Evolutionary conservation across 108 stramenopile species (phyloP).

Genomic region (Cylindrotheca fusiformis): DNA sequence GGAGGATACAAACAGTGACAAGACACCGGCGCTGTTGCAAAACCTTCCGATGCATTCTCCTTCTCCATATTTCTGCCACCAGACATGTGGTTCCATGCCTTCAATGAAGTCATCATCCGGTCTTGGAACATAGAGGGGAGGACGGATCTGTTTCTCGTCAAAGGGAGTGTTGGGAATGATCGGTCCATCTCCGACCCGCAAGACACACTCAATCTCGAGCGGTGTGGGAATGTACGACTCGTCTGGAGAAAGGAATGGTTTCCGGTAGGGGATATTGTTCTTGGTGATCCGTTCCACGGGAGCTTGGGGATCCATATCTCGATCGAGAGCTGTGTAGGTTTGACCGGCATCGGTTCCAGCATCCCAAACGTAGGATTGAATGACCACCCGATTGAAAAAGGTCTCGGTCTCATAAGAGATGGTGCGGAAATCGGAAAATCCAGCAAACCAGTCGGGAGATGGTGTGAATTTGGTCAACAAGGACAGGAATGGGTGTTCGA

Average conservation of each 20-base stretch:
- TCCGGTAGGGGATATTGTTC: slow-evolving; percentile 19
- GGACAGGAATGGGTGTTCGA: slow-evolving; percentile 31
- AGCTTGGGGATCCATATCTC: slow-evolving; percentile 44
- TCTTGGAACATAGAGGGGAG: slow-evolving; percentile 11
- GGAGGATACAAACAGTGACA: not conserved
- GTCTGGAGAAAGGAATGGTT: slow-evolving; percentile 33
- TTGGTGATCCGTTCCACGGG: slow-evolving; percentile 25
- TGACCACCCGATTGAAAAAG: slow-evolving; percentile 34
- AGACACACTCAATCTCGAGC: slow-evolving; percentile 41
- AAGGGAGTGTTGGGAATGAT: slow-evolving; percentile 22
- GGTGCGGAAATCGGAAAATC: slow-evolving; percentile 36
- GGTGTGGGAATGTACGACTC: slow-evolving; percentile 27
- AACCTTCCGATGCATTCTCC: not conserved
- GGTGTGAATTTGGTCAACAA: slow-evolving; percentile 40
- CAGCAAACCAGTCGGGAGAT: slow-evolving; percentile 51
- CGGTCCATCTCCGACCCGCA: slow-evolving; percentile 31
- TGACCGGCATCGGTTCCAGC: slow-evolving; percentile 52
- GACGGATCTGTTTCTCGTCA: slow-evolving; percentile 31
- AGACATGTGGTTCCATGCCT: not conserved
- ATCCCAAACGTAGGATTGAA: slow-evolving; percentile 43
- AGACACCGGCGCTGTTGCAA: not conserved
- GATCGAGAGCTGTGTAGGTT: slow-evolving; percentile 36
- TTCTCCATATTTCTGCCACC: not conserved
- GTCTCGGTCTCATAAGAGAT: slow-evolving; percentile 39
- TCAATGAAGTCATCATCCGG: slow-evolving; percentile 38